Evolutionary conservation across 208 protist genomes (phyloP).

Genomic region (Trypanosoma theileri): DNA sequence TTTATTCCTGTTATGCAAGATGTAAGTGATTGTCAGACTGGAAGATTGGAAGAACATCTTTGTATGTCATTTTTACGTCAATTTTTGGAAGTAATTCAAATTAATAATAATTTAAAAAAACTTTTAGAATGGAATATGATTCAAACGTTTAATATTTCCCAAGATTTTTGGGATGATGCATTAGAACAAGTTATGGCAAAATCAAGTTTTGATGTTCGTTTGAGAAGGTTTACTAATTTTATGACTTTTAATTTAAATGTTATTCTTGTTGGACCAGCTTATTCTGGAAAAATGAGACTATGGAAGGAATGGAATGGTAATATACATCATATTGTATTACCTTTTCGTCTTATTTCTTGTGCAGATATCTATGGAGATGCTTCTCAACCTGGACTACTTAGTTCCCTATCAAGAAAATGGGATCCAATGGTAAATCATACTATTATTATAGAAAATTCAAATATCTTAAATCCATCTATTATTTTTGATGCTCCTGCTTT

Average conservation of each 20-base stretch:
- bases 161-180: conserved; percentile 21
- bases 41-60: conserved; percentile 31
- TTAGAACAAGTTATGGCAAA: conserved; percentile 8
- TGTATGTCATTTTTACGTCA: conserved; percentile 42
- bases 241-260: conserved; percentile 56
- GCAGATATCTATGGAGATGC: conserved; percentile 69
- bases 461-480: conserved; percentile 30
- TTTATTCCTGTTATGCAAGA: conserved; percentile 47
- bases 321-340: conserved; percentile 46
- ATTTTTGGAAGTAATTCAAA: conserved; percentile 40
- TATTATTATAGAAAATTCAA: conserved; percentile 48
- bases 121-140: conserved; percentile 49
- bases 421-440: conserved; percentile 29
- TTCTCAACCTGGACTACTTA: conserved; percentile 37
- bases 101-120: conserved; percentile 34
- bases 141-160: conserved; percentile 35
- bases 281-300: conserved; percentile 69
- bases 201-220: conserved; percentile 24
- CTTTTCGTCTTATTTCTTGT: conserved; percentile 51
- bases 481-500: conserved; percentile 29
- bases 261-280: conserved; percentile 62
- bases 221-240: conserved; percentile 47
- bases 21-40: conserved; percentile 8
- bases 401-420: conserved; percentile 36
- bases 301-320: conserved; percentile 61